These are phyloP conservation scores for Scutellaria minor DNA, from an alignment of 257 asterid genomes.

Conservation along the genomic window DNA sequence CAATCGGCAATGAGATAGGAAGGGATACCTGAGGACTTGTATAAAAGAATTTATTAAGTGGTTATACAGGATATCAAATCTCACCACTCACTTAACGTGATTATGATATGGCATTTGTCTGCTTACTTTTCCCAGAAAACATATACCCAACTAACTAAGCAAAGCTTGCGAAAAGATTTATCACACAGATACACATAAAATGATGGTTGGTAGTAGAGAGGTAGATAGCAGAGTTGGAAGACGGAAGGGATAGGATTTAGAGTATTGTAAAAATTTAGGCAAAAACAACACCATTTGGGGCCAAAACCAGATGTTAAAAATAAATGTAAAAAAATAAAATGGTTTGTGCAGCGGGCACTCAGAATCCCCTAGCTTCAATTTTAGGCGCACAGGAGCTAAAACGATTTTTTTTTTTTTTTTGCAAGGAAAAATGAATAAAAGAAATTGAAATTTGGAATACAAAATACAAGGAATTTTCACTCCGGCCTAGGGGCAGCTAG, in stretches of 20 bases:
- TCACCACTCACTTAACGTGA: background rate
- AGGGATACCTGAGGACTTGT: background rate
- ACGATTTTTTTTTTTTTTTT: no score
- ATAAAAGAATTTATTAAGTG: constrained; percentile 10
- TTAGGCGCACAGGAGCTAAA: no score
- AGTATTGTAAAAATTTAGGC: background rate
- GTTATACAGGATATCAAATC: background rate
- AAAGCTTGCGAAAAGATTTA: background rate
- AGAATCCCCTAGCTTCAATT: background rate
- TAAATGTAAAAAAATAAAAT: background rate
- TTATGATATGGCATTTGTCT: background rate
- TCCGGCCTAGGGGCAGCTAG: background rate
- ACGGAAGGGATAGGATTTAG: background rate
- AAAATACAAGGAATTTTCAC: background rate
- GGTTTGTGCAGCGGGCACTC: background rate
- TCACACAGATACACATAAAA: background rate
- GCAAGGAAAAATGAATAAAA: no score
- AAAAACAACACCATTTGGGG: background rate
- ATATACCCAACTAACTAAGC: background rate
- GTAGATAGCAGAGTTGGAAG: background rate
- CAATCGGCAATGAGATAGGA: background rate
- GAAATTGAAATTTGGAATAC: no score
- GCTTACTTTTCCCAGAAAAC: background rate
- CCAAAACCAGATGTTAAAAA: background rate
- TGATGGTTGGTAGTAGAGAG: background rate